phyloP scores from a whole-genome alignment of 208 protist species.

The Tritrichomonas musculus region DNA sequence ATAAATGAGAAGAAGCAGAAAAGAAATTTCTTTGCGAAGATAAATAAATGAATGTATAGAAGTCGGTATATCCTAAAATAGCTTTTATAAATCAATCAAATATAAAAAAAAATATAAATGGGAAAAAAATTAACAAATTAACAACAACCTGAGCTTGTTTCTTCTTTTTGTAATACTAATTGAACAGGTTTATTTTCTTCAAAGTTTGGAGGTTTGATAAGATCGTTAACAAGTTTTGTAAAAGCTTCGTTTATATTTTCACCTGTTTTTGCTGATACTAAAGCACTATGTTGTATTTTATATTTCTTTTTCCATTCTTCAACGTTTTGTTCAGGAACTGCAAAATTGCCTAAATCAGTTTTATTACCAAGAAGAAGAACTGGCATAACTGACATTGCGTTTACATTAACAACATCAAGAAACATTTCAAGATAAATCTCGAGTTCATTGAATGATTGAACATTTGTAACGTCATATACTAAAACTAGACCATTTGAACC shows the following conservation, averaged over 20 bases:
- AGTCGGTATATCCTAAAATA: too few relatives aligned
- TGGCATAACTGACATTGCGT: not conserved
- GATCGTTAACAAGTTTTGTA: not conserved
- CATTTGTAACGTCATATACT: not conserved
- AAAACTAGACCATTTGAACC: not conserved
- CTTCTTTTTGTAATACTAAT: not conserved
- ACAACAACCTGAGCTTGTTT: not conserved
- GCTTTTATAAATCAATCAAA: too few relatives aligned
- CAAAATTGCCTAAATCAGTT: not conserved
- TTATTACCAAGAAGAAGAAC: not conserved
- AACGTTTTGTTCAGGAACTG: not conserved
- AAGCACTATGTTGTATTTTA: not conserved
- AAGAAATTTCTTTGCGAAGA: too few relatives aligned
- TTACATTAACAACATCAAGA: not conserved
- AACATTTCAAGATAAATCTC: not conserved
- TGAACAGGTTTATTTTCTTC: too few relatives aligned
- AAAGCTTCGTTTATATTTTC: not conserved
- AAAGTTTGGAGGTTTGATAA: too few relatives aligned
- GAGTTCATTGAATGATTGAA: not conserved
- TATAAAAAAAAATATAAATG: too few relatives aligned
- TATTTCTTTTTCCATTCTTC: not conserved
- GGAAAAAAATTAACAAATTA: not conserved
- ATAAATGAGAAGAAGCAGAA: too few relatives aligned
- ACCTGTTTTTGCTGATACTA: not conserved
- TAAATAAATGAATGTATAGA: too few relatives aligned